These are phyloP conservation scores for Agaricus blazei DNA, from an alignment of 768 basidiomycete genomes.

Conservation along the genomic window DNA sequence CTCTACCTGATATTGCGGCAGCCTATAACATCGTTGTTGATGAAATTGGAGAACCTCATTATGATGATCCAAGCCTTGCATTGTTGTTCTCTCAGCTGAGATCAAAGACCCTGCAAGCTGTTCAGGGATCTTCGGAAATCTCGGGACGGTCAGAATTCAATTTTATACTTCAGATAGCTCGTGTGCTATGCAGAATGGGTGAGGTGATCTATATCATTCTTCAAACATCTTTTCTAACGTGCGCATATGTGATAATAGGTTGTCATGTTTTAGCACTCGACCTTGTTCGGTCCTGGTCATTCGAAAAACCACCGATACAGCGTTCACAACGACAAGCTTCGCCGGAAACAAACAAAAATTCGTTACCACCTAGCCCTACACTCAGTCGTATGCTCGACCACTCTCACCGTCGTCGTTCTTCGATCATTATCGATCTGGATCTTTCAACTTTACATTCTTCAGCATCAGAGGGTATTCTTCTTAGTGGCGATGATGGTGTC, in stretches of 20 bases:
- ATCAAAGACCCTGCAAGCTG: constrained; percentile 87
- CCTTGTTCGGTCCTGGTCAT: constrained; percentile 88
- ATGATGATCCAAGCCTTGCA: constrained; percentile 92
- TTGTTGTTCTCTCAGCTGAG: constrained; percentile 87
- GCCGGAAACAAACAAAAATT: constrained; percentile 10
- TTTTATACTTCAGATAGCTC: constrained; percentile 91
- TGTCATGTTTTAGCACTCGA: constrained; percentile 91
- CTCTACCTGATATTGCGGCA: constrained; percentile 66
- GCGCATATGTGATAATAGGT: constrained; percentile 40
- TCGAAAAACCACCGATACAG: constrained; percentile 66
- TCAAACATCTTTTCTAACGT: background rate
- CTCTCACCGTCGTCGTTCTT: constrained; percentile 55
- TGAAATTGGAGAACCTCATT: constrained; percentile 79
- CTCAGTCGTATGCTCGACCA: constrained; percentile 43
- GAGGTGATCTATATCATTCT: constrained; percentile 19
- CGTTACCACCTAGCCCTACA: constrained; percentile 22
- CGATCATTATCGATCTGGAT: constrained; percentile 90
- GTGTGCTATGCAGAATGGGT: constrained; percentile 96
- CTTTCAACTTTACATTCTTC: constrained; percentile 49
- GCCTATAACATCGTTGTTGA: constrained; percentile 47
- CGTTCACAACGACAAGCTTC: constrained; percentile 8
- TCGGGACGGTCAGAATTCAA: constrained; percentile 87
- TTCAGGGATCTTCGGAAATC: constrained; percentile 89
- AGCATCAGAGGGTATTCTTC: constrained; percentile 33
- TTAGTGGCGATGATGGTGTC: background rate